Evolutionary conservation across 2,329 filamentous ascomycete species (phyloP), one percentile per base, ranked within the genome.

Genomic region (Aspergillus felis): DNA sequence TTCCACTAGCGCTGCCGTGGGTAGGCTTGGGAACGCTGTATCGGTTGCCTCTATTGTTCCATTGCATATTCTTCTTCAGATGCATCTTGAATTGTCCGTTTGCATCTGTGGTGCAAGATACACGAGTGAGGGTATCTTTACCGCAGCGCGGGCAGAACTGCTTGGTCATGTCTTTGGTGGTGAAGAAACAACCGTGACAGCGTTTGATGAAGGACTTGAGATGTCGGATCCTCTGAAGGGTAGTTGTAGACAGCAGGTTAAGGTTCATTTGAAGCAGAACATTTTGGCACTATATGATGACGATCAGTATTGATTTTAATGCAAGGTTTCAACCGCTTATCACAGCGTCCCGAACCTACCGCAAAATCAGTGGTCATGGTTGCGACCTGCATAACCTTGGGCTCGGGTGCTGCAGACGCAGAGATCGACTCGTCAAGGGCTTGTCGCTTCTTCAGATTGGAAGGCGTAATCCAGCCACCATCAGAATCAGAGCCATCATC

Each of bases 131-230:
- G 0, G 92, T 93, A 1, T 91, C 83, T 71, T 95, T 91, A 12
- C 94, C 94, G 73, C 94, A 99, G 52, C 87, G 84, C 1, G 91
- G 87, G 74, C 94, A 99, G 80, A 99, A 99, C 72, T 97, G 92
- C 78, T 90, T 90, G 64, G 78, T 79, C 85, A 92, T 92, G 67
- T 96, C 86, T 68, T 90, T 90, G 63, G 88, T 91, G 55, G 90
- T 86, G 61, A 86, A 79, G 80, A 97, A 99, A 81, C 92, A 96
- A 57, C 88, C 92, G 77, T 99, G 93, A 80, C 94, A 99, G 47
- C 94, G 88, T 56, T 96, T 83, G 3, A 97, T 86, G 82, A 91
- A 96, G 12, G 90, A 93, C 74, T 92, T 93, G 63, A 97, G 83
- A 58, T 89, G 86, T 41, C 87, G 88, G 71, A 99, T 91, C 67